Base-by-base conservation (phyloP, 176 grass and related monocot species). In the Elymus sibiricus region DNA sequence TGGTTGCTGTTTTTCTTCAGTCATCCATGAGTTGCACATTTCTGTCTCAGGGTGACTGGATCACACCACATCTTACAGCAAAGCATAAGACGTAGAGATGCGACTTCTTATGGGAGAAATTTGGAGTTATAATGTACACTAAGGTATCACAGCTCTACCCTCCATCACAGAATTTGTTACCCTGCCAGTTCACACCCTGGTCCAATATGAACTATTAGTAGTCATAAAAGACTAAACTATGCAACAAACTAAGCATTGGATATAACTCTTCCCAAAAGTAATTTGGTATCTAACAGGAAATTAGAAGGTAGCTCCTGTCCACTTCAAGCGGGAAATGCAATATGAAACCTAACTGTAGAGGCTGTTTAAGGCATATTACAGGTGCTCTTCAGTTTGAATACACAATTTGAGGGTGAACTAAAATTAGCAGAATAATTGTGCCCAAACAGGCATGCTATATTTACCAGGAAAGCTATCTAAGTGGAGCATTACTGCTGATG, bases 161-260 rank as follows among this genome's bases (percentile, higher is more conserved):
- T 85, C 89, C 91, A 81, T 91, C 89, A 93, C 86, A 91, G 2
- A 78, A 82, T 78, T 91, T 91, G 74, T 64, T 85, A 28, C 61
- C 85, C 65, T 85, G 86, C 87, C 92, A 93, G 34, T 88, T 70
- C 37, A 88, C 86, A 67, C 87, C 89, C 89, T 96, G 84, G 77
- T 91, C 22, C 78, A 93, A 84, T 86, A 89, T 5, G 13, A 29
- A 29, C 55, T 51, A 78, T 86, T 79, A 86, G 73, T 76, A 83
- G 16, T n/a, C 58, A 70, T n/a, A 92, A 29, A 63, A 61, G 25
- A 70, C 22, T 29, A 64, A 81, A 67, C 72, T 85, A 34, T 9
- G 15, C n/a, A 58, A 31, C 61, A 43, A 59, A 86, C 32, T 26
- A 64, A 75, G 35, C 53, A 74, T 61, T 22, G 16, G 49, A 74